These are phyloP conservation scores for Saccharomyces paradoxus DNA, from an alignment of 805 yeast genomes.

Conservation along the genomic window DNA sequence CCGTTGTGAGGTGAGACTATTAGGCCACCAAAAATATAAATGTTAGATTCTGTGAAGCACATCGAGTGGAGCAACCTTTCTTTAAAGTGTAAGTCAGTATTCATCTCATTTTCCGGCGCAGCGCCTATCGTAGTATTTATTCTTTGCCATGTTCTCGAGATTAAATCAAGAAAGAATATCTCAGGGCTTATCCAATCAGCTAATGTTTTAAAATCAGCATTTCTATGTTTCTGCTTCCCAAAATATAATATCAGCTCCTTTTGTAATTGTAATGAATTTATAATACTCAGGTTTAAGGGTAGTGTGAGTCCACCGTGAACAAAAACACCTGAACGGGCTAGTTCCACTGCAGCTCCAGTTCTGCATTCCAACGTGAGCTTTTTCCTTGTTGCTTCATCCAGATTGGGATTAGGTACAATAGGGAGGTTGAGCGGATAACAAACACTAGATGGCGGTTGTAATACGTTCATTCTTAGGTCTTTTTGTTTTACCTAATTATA, in stretches of 20 bases:
- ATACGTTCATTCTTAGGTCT: conserved; percentile 42
- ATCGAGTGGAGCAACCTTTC: conserved; percentile 54
- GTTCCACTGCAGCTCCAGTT: conserved; percentile 57
- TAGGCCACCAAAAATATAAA: conserved; percentile 66
- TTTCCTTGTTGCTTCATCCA: conserved; percentile 36
- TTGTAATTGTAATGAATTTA: conserved; percentile 35
- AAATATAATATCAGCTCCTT: conserved; percentile 32
- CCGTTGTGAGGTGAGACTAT: conserved; percentile 31
- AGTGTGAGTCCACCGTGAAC: conserved; percentile 61
- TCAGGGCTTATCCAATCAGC: conserved; percentile 49
- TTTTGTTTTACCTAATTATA: background rate
- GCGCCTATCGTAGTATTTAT: conserved; percentile 21
- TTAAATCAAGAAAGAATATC: conserved; percentile 49
- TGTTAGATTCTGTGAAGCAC: conserved; percentile 39
- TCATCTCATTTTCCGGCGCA: background rate
- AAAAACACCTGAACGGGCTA: conserved; percentile 51
- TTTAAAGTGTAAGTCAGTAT: conserved; percentile 3
- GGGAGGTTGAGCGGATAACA: conserved; percentile 55
- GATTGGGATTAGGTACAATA: background rate
- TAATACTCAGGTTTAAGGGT: conserved; percentile 41
- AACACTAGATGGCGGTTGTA: conserved; percentile 55
- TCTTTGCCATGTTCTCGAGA: conserved; percentile 51
- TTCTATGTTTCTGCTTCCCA: conserved; percentile 16
- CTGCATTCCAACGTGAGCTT: conserved; percentile 49
- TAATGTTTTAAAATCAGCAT: conserved; percentile 16